Evolutionary conservation across 1,284 basidiomycete genomes (phyloP).

Genomic region (Ustilago xerochloae): DNA sequence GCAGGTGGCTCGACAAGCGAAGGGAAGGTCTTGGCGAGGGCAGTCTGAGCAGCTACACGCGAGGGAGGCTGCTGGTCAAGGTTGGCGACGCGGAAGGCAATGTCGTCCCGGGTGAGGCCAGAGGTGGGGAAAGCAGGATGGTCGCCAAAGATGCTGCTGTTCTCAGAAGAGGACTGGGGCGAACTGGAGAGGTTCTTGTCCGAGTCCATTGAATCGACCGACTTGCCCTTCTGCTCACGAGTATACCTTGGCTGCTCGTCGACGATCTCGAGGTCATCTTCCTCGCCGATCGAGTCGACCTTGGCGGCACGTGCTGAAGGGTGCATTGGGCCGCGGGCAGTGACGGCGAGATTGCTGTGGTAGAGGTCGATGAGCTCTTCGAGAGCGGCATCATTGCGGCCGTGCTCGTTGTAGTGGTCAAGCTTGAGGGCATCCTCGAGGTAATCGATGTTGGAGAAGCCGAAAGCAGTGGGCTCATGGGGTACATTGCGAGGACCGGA

Average conservation of each 20-base stretch:
- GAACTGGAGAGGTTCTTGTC: slow-evolving; percentile 13
- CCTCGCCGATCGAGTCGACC: slow-evolving; percentile 39
- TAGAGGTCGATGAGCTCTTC: slow-evolving; percentile 38
- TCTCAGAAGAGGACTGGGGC: slow-evolving; percentile 7
- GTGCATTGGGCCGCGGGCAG: slow-evolving; percentile 2
- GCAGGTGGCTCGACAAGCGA: slow-evolving; percentile 43
- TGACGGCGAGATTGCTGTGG: slow-evolving; percentile 20
- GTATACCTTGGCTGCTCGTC: slow-evolving; percentile 40
- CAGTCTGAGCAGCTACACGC: slow-evolving; percentile 15
- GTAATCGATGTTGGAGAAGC: slow-evolving; percentile 31
- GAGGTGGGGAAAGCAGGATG: slow-evolving; percentile 13
- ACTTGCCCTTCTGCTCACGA: slow-evolving; percentile 39
- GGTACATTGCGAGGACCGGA: slow-evolving; percentile 1
- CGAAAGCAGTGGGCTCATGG: neutral
- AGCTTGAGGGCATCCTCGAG: slow-evolving; percentile 41
- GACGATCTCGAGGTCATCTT: slow-evolving; percentile 37
- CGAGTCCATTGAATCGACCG: slow-evolving; percentile 28
- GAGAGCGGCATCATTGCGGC: slow-evolving; percentile 13
- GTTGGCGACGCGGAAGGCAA: slow-evolving; percentile 34
- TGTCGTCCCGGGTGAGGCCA: slow-evolving; percentile 34
- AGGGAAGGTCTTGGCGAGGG: slow-evolving; percentile 37
- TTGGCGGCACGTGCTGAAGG: slow-evolving; percentile 3
- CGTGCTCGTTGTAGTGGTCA: slow-evolving; percentile 11
- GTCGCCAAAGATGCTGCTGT: slow-evolving; percentile 30
- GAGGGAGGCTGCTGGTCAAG: slow-evolving; percentile 20